A percentile compares a stretch with the other conserved stretches of the same genome.
Evolutionary conservation across 345 rosid species (phyloP).

Genomic region (Iberis pinnata): DNA sequence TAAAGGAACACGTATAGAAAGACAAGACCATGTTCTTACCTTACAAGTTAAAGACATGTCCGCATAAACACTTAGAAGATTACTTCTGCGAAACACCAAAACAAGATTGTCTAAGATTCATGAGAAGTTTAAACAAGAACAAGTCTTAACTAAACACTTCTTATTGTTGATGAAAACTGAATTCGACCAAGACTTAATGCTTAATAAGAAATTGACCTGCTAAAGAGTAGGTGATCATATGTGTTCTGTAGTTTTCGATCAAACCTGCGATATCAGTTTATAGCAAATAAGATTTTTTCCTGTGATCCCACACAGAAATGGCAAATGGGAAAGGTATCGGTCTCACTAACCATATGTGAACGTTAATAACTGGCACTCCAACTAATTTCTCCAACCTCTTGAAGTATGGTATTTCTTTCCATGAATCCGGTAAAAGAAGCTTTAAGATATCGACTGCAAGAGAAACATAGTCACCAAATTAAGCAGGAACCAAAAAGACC

Average conservation of each 20-base stretch:
- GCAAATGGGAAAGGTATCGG: constrained; percentile 2
- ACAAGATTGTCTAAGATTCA: not conserved
- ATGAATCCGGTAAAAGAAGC: constrained; percentile 76
- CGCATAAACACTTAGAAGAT: constrained; percentile 87
- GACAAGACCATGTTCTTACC: constrained; percentile 33
- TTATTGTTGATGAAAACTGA: not conserved
- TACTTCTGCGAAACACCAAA: constrained; percentile 53
- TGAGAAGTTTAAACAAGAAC: not conserved
- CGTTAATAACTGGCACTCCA: constrained; percentile 94
- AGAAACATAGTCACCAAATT: constrained; percentile 15
- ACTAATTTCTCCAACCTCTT: constrained; percentile 80
- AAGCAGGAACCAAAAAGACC: not conserved
- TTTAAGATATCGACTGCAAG: constrained; percentile 73
- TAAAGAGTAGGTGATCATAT: constrained; percentile 84
- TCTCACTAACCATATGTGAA: constrained; percentile 87
- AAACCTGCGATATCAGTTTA: constrained; percentile 55
- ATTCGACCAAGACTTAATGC: not conserved
- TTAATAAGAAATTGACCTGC: constrained; percentile 51
- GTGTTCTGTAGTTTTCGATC: constrained; percentile 85
- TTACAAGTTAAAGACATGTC: constrained; percentile 95
- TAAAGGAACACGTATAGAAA: not conserved
- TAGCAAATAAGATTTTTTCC: not conserved
- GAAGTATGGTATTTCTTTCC: constrained; percentile 81
- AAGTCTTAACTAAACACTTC: not conserved
- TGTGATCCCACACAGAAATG: not conserved